Evolutionary conservation across 208 protist species (phyloP).

Genomic region (Polymyxa betae): DNA sequence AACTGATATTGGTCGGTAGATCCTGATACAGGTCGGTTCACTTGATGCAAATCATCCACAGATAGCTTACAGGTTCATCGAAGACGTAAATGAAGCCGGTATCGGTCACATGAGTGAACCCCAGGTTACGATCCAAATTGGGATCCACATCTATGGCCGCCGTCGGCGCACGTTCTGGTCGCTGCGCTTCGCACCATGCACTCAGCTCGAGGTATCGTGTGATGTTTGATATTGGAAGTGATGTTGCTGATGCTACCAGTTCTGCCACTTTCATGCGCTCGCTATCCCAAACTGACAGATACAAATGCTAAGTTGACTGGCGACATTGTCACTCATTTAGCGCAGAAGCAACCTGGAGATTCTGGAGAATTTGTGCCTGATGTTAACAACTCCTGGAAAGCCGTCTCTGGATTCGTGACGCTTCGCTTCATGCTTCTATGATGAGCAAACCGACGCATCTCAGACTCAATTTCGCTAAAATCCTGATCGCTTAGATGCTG

Average conservation of each 20-base stretch:
- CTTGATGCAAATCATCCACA: background rate
- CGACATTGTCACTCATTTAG: background rate
- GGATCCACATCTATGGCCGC: background rate
- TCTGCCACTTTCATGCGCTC: background rate
- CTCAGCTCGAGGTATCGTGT: slow-evolving; percentile 20
- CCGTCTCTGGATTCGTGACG: background rate
- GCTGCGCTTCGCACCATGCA: background rate
- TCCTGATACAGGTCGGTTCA: background rate
- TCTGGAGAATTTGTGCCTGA: background rate
- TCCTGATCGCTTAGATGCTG: too few species aligned
- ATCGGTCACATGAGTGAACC: background rate
- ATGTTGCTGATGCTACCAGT: background rate
- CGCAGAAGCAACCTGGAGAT: background rate
- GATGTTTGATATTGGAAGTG: background rate
- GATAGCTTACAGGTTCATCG: background rate
- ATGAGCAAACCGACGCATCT: too few species aligned
- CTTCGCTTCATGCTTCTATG: background rate
- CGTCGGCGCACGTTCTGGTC: background rate
- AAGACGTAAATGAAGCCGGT: background rate
- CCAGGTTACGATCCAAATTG: background rate
- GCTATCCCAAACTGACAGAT: background rate
- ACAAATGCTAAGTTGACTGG: background rate
- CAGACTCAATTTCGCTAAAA: too few species aligned
- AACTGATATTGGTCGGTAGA: background rate
- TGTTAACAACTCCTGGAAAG: background rate